Percentiles rank a stretch among this genome's conserved stretches.
phyloP scores from a whole-genome alignment of 2,329 filamentous ascomycete species.

The Ambrosiella xylebori region DNA sequence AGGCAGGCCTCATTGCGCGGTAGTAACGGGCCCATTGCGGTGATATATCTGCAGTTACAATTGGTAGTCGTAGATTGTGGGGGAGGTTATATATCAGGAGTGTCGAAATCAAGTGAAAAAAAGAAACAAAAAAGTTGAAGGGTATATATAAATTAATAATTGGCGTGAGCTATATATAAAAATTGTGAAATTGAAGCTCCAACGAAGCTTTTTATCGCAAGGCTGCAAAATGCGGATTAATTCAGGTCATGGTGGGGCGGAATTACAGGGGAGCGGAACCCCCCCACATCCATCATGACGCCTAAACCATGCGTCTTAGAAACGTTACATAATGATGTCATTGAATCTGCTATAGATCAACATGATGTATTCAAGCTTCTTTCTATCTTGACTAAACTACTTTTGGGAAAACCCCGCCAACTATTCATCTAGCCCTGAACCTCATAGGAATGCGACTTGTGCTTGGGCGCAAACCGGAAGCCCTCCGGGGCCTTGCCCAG shows the following conservation, averaged over 20 bases:
- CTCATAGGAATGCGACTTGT: slow-evolving; percentile 87
- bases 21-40: not conserved
- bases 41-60: too few species aligned
- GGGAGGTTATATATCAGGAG: too few species aligned
- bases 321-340: not conserved
- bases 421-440: slow-evolving; percentile 34
- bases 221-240: not conserved
- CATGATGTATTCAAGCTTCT: too few species aligned
- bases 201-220: not conserved
- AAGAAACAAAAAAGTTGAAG: too few species aligned
- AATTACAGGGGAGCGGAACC: not conserved
- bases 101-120: too few species aligned
- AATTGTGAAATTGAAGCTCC: too few species aligned
- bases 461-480: slow-evolving; percentile 93
- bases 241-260: not conserved
- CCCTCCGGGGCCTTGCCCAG: slow-evolving; percentile 75
- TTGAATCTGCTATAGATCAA: too few species aligned
- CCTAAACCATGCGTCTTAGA: not conserved
- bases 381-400: too few species aligned
- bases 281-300: not conserved
- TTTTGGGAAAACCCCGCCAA: too few species aligned
- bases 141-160: too few species aligned
- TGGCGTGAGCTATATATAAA: too few species aligned
- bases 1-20: not conserved
- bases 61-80: too few species aligned